These are phyloP conservation scores for Fusarium scirpi DNA, from an alignment of 2,329 filamentous ascomycete species.

Conservation along the genomic window DNA sequence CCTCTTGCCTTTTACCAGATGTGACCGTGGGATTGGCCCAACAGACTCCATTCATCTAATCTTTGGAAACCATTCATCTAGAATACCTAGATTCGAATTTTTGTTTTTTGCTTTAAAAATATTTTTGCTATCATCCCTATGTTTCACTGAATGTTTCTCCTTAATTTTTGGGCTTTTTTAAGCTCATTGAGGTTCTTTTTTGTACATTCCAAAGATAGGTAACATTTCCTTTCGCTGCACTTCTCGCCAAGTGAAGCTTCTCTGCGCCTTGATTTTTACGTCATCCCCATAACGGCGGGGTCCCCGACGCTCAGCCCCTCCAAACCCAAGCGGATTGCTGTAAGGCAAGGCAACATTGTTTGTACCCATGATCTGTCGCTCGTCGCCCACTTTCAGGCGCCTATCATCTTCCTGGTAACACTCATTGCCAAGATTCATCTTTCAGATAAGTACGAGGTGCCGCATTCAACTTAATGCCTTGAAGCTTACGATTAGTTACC, in stretches of 20 bases:
- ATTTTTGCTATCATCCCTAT: too few species aligned
- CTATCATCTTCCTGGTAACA: conserved; percentile 23
- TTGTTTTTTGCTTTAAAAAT: conserved; percentile 44
- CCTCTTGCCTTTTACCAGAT: conserved; percentile 86
- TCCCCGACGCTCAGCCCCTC: conserved; percentile 32
- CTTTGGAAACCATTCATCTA: conserved; percentile 61
- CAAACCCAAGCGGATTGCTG: conserved; percentile 22
- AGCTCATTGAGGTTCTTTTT: background rate
- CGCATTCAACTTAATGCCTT: conserved; percentile 7
- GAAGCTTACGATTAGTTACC: conserved; percentile 1
- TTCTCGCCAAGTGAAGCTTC: conserved; percentile 11
- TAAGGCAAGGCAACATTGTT: conserved; percentile 10
- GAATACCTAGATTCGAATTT: conserved; percentile 57
- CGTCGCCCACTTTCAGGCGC: conserved; percentile 37
- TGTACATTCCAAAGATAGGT: background rate
- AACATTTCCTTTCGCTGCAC: background rate
- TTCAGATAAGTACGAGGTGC: conserved; percentile 6
- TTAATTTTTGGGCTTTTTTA: background rate
- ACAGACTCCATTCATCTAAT: conserved; percentile 64
- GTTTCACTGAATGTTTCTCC: fast-evolving
- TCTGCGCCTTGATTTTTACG: conserved; percentile 32
- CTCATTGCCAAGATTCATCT: conserved; percentile 25
- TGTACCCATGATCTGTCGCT: conserved; percentile 34
- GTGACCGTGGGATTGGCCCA: conserved; percentile 74
- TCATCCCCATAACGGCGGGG: conserved; percentile 35